Base-by-base conservation (phyloP, 164 flowering plant species). In the Kalanchoe fedtschenkoi region DNA sequence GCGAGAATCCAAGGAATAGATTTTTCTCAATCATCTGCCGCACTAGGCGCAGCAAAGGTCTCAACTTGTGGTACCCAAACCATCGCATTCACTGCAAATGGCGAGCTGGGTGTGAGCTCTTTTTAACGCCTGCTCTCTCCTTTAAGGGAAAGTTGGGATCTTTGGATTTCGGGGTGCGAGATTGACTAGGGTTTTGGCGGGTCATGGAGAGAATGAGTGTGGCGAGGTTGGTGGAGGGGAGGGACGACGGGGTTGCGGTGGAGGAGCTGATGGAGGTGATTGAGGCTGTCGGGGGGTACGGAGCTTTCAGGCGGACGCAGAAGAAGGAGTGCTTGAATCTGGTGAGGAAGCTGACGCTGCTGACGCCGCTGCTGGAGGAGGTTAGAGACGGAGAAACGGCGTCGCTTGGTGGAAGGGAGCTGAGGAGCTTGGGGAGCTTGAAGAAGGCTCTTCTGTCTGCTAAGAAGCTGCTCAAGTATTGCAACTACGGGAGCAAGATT, bases 291-390 rank as follows among this genome's bases (percentile, higher is more conserved):
- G 77, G 75, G 54, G 64, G 65, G 0, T 73, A 63, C 41, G 42
- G 32, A 15, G 70, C 62, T 53, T 77, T 29, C 35, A 43, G 80
- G 61, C 67, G 32, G 38, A 71, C 71, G 5, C 77, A 70, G 38
- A 66, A 66, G 62, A 76, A 69, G 62, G 77, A 76, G 61, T 63
- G 77, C 58, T 59, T 71, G 66, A 68, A 69, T 32, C 41, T 76
- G 63, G 80, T 69, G 58, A 66, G 80, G 69, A 68, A 74, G 44
- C 46, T 76, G 69, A 71, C 69, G 73, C 72, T 76, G 47, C 38
- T 76, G 63, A 34, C 66, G n/a, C 80, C 80, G 4, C 68, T 77
- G 33, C 26, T 77, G 47, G 74, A 76, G 26, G 80, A 76, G 69
- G 59, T 73, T 0, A 64, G 62, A 51, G 79, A 66, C 39, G 11